These are phyloP conservation scores for Corynespora cassiicola DNA, from an alignment of 2,329 filamentous ascomycete genomes.

Conservation along the genomic window DNA sequence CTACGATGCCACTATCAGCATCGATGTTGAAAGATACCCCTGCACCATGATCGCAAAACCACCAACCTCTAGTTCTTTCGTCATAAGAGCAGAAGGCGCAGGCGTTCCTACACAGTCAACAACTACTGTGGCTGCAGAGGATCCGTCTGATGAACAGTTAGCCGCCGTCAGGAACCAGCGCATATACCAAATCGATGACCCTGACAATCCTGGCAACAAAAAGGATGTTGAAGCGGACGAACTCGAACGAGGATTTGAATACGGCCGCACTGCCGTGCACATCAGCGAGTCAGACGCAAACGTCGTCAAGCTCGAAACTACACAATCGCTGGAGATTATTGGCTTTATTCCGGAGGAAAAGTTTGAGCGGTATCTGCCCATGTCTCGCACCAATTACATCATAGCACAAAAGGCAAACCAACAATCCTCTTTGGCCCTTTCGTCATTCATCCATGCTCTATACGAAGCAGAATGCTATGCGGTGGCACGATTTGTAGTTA, in stretches of 20 bases:
- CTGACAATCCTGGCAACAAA: conserved; percentile 77
- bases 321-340: conserved; percentile 77
- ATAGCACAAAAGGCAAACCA: conserved; percentile 79
- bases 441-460: conserved; percentile 87
- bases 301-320: conserved; percentile 84
- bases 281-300: conserved; percentile 87
- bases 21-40: conserved; percentile 90
- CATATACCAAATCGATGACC: conserved; percentile 81
- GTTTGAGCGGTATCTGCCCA: conserved; percentile 84
- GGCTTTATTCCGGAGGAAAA: conserved; percentile 81
- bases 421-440: conserved; percentile 83
- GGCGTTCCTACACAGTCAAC: conserved; percentile 59
- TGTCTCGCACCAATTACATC: conserved; percentile 81
- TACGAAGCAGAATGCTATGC: conserved; percentile 86
- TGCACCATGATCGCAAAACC: conserved; percentile 80
- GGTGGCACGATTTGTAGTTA: conserved; percentile 82
- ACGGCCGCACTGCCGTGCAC: conserved; percentile 88
- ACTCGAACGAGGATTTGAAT: conserved; percentile 91
- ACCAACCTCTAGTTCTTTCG: conserved; percentile 79
- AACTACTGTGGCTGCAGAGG: conserved; percentile 53
- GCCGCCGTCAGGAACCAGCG: conserved; percentile 77
- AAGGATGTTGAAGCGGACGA: conserved; percentile 81
- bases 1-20: conserved; percentile 77
- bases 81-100: conserved; percentile 56
- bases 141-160: conserved; percentile 52